phyloP scores from a whole-genome alignment of 768 basidiomycete genomes.

The Trametes cingulata region DNA sequence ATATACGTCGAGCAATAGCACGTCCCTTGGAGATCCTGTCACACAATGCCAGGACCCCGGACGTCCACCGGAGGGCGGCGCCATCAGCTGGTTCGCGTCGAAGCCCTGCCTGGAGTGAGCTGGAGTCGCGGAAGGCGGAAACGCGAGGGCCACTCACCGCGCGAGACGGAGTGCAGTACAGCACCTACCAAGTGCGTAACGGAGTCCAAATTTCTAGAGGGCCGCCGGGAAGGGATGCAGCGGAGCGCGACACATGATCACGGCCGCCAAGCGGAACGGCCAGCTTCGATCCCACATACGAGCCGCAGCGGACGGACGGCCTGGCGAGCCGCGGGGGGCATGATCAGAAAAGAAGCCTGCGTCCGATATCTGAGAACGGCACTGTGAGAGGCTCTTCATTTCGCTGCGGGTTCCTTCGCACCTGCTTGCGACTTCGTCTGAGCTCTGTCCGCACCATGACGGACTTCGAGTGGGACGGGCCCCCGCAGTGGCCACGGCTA shows the following conservation, averaged over 20 bases:
- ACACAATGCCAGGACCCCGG: slow-evolving; percentile 6
- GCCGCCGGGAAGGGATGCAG: slow-evolving; percentile 6
- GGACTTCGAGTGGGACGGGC: not conserved
- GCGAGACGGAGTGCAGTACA: slow-evolving; percentile 1
- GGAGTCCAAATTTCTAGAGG: not conserved
- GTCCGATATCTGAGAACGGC: slow-evolving; percentile 11
- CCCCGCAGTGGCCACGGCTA: no score
- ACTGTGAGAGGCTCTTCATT: slow-evolving; percentile 14
- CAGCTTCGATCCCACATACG: slow-evolving; percentile 12
- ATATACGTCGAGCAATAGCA: not conserved
- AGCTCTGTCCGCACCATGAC: slow-evolving; percentile 1
- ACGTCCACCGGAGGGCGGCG: not conserved
- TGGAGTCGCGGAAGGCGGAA: slow-evolving; percentile 7
- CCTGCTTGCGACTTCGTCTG: not conserved
- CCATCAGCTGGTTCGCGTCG: slow-evolving; percentile 11
- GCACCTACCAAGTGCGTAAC: slow-evolving; percentile 4
- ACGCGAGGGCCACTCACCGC: slow-evolving; percentile 5
- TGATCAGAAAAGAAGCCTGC: slow-evolving; percentile 11
- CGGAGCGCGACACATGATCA: slow-evolving; percentile 14
- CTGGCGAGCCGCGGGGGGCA: slow-evolving; percentile 5
- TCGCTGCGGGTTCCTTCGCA: not conserved
- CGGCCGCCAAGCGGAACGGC: slow-evolving; percentile 9
- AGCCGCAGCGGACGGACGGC: slow-evolving; percentile 1
- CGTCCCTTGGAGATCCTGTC: not conserved
- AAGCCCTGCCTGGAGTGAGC: slow-evolving; percentile 1